Conservation (phyloP, 2,329 filamentous ascomycete genomes). For the Chaetomium sp. region DNA sequence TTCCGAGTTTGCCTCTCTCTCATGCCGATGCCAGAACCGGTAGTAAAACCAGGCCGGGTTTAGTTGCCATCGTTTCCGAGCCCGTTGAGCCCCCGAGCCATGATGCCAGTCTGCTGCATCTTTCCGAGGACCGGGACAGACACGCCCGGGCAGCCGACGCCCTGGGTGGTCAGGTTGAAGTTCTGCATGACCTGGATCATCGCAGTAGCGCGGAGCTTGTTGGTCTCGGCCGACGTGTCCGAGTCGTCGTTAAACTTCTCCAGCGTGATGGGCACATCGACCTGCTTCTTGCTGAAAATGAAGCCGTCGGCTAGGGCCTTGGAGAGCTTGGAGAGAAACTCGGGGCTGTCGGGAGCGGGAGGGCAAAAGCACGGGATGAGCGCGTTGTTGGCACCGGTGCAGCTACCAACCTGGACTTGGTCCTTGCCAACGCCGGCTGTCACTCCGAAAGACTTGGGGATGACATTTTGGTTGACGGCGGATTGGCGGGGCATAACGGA, state of each 20-base stretch:
- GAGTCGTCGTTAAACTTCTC: constrained; percentile 28
- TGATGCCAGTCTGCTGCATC: constrained; percentile 28
- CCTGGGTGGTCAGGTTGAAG: constrained; percentile 26
- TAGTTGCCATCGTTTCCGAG: constrained; percentile 16
- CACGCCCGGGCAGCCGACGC: constrained; percentile 29
- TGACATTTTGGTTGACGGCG: constrained; percentile 26
- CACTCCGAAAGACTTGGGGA: constrained; percentile 29
- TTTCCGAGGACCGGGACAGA: constrained; percentile 25
- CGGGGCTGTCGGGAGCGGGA: constrained; percentile 26
- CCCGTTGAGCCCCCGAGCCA: constrained; percentile 4
- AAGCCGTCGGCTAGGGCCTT: constrained; percentile 30
- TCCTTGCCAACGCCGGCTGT: constrained; percentile 23
- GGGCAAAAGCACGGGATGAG: constrained; percentile 33
- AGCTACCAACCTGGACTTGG: constrained; percentile 20
- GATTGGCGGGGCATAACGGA: constrained; percentile 15
- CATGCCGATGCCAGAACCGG: constrained; percentile 18
- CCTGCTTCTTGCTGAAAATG: constrained; percentile 29
- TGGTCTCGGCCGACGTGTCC: constrained; percentile 24
- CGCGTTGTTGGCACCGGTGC: constrained; percentile 27
- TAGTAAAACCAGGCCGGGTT: constrained; percentile 6
- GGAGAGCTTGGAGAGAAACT: constrained; percentile 28
- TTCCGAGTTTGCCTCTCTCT: background rate
- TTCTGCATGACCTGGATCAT: constrained; percentile 34
- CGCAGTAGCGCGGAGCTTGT: constrained; percentile 28
- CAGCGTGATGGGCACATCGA: constrained; percentile 27